Evolutionary conservation across 768 basidiomycete genomes (phyloP).

Genomic region (Collybia sp.): DNA sequence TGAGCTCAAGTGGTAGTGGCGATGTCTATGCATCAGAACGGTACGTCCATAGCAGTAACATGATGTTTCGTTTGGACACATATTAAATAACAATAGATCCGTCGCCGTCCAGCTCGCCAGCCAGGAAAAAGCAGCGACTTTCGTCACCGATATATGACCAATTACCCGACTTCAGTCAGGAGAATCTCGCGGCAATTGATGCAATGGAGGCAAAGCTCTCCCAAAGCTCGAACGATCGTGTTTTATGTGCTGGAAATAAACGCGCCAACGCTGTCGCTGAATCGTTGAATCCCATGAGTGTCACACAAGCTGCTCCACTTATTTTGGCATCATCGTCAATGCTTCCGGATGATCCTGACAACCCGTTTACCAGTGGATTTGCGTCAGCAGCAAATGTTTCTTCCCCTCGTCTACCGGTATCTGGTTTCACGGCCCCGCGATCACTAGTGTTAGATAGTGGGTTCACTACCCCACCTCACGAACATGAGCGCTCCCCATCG

Average conservation of each 20-base stretch:
- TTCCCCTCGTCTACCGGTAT: neutral
- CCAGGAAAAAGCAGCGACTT: constrained; percentile 54
- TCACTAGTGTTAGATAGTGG: too few species aligned
- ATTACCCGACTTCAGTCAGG: constrained; percentile 44
- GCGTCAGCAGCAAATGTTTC: neutral
- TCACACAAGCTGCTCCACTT: neutral
- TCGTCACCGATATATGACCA: constrained; percentile 67
- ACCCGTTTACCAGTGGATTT: constrained; percentile 28
- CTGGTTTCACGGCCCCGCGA: too few species aligned
- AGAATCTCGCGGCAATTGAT: constrained; percentile 53
- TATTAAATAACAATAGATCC: constrained; percentile 3
- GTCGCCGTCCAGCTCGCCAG: constrained; percentile 37
- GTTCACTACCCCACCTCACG: neutral
- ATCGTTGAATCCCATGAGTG: neutral
- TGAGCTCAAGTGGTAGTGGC: too few species aligned
- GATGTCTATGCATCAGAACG: neutral
- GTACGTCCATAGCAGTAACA: neutral
- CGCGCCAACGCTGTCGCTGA: constrained; percentile 4
- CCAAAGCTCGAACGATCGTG: constrained; percentile 19
- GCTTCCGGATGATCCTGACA: constrained; percentile 35
- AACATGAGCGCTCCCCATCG: constrained; percentile 29
- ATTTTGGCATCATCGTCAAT: neutral
- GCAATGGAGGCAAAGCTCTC: constrained; percentile 42
- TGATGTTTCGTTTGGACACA: too few species aligned
- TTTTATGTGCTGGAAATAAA: constrained; percentile 1